Evolutionary conservation across 1,139 yeast species (phyloP).

Genomic region (Barnettozyma hawaiiensis): DNA sequence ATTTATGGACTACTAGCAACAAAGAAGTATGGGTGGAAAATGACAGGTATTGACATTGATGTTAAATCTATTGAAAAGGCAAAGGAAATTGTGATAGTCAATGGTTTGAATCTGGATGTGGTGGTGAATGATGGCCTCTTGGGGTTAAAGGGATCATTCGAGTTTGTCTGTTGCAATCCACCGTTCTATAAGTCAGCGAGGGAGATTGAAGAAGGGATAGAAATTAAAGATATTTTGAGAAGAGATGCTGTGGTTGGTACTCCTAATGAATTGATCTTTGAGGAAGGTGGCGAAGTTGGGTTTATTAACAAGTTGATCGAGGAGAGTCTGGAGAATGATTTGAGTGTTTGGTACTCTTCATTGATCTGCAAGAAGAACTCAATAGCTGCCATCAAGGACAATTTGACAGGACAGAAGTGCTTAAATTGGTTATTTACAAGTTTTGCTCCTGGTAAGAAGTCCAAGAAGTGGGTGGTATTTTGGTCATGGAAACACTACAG

Average conservation of each 20-base stretch:
- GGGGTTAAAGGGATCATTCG: slow-evolving; percentile 7
- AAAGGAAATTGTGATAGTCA: slow-evolving; percentile 19
- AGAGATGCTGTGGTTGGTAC: slow-evolving; percentile 19
- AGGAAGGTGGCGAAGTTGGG: slow-evolving; percentile 36
- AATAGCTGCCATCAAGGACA: slow-evolving; percentile 21
- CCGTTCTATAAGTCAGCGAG: slow-evolving; percentile 36
- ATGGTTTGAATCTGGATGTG: slow-evolving; percentile 16
- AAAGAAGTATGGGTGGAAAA: slow-evolving; percentile 21
- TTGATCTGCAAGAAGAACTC: slow-evolving; percentile 34
- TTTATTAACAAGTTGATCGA: slow-evolving; percentile 32
- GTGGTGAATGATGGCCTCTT: slow-evolving; percentile 12
- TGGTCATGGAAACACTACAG: slow-evolving; percentile 32
- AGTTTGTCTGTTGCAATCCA: slow-evolving; percentile 41
- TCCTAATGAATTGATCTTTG: slow-evolving; percentile 32
- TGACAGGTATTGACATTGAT: slow-evolving; percentile 37
- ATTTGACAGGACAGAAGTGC: slow-evolving; percentile 18
- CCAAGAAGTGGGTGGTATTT: slow-evolving; percentile 38
- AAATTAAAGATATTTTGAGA: slow-evolving; percentile 15
- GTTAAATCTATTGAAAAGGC: slow-evolving; percentile 27
- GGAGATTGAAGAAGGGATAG: slow-evolving; percentile 25
- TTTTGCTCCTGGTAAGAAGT: slow-evolving; percentile 27
- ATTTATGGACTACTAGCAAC: slow-evolving; percentile 36
- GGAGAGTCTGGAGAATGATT: slow-evolving; percentile 24
- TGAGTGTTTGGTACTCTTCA: slow-evolving; percentile 34
- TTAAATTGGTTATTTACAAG: slow-evolving; percentile 30